These are phyloP conservation scores for Penicillium daleae DNA, from an alignment of 495 filamentous ascomycete genomes.

Conservation along the genomic window DNA sequence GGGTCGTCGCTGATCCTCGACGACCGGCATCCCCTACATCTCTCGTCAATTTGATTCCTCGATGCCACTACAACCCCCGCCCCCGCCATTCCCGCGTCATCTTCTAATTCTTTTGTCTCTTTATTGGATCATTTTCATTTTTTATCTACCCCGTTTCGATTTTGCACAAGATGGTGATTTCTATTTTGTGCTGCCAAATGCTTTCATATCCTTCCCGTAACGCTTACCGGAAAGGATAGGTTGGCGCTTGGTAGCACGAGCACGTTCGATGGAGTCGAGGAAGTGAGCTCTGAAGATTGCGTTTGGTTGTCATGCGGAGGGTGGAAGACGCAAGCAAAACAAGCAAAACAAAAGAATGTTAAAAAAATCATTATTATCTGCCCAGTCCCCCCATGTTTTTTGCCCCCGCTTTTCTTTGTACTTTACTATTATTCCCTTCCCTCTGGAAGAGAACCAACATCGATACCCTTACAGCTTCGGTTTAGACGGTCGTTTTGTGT, in stretches of 20 bases:
- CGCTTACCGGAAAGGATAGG: not conserved
- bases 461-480: slow-evolving; percentile 49
- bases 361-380: slow-evolving; percentile 20
- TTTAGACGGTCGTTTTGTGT: slow-evolving; percentile 5
- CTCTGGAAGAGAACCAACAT: slow-evolving; percentile 39
- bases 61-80: slow-evolving; percentile 10
- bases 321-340: slow-evolving; percentile 13
- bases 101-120: slow-evolving; percentile 35
- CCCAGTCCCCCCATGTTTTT: slow-evolving; percentile 13
- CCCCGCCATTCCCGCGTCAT: slow-evolving; percentile 16
- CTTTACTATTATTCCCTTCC: slow-evolving; percentile 30
- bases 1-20: slow-evolving; percentile 14
- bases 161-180: slow-evolving; percentile 21
- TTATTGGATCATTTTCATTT: slow-evolving; percentile 31
- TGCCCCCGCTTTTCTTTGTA: slow-evolving; percentile 31
- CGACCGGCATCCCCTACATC: slow-evolving; percentile 12
- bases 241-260: not conserved
- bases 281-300: slow-evolving; percentile 4
- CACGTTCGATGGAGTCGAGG: not conserved
- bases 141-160: slow-evolving; percentile 8
- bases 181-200: not conserved
- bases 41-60: slow-evolving; percentile 14
- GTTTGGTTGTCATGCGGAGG: slow-evolving; percentile 16
- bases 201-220: not conserved
- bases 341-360: slow-evolving; percentile 19